Base-by-base conservation (phyloP, 352 stramenopile species). In the Phytophthora syringae region DNA sequence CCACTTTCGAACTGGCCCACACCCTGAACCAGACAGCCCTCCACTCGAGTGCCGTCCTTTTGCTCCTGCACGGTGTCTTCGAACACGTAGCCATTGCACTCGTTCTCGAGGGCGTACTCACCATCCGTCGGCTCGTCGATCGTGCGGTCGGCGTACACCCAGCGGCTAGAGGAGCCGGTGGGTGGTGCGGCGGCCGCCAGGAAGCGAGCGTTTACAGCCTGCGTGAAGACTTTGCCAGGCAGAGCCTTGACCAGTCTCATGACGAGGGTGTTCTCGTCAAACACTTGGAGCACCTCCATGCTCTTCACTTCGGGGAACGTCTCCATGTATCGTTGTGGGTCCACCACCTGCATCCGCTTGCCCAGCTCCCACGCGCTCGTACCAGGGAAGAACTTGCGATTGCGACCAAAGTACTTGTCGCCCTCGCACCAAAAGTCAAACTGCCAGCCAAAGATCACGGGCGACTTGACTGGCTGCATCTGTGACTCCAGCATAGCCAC, bases 81-180 rank as follows among this genome's bases (percentile, higher is more conserved):
- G 45, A 88, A 88, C 27, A 86, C 69, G 51, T 90, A 87, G 22
- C 81, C 81, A 32, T 90, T 90, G 73, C 81, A 90, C 55, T 88
- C 81, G 44, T 88, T 82, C 64, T 90, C 79, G 18, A 76, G 56
- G 2, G 63, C 70, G 34, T 84, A 86, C 36, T 72, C 65, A 2
- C 74, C 57, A 28, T 75, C 59, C 57, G 70, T 64, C 3, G 76
- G 65, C 42, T 79, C 67, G 15, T 76, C 81, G 13, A 90, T 78
- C 5, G 81, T 87, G 43, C 82, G 76, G 49, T 75, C 67, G 32
- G 74, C 81, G 25, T 79, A 72, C 37, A 87, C 70, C 68, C 79
- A 90, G 39, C 81, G 79, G 25, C 81, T 83, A 10, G 66, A 63
- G 11, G 66, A 74, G 5, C 72, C 77, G 55, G 65, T 60, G 47